Evolutionary conservation across 345 rosid species (phyloP), one percentile per base, ranked within the genome.

Genomic region (Turnera subulata): DNA sequence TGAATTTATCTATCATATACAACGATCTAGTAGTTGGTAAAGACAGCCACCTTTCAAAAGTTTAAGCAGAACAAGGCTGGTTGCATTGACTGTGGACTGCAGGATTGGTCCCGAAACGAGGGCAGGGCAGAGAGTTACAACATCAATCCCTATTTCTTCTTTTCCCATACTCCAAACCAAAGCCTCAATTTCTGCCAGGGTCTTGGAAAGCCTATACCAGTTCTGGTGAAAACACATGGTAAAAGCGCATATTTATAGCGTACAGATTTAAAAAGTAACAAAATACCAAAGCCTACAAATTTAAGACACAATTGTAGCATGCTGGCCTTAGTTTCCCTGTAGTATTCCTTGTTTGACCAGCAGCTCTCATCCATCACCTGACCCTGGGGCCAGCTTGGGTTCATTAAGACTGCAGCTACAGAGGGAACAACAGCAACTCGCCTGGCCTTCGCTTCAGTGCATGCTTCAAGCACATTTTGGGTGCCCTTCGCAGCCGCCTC

Each of bases 171-270:
- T n/a, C n/a, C n/a, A n/a, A 26, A 77, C 85, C 18, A 83, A 57
- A 64, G 93, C 96, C 74, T 80, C 77, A 46, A 68, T 78, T 59
- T 90, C 97, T 15, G 95, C 95, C 73, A 61, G 73, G 48, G 92
- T 81, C 69, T 90, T 90, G 2, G 95, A 72, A 58, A 79, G 60
- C 68, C 73, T 75, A 67, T 90, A 87, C 97, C 95, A 87, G 22
- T 81, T 82, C 96, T 90, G 75, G 62, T 13, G 53, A 29, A 29
- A 3, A 4, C 4, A 29, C 35, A 29, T 29, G 35, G 35, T 29
- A 29, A 29, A 3, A 29, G 8, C 35, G 8, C 35, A 29, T 29
- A 3, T 4, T 8, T 29, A 3, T 29, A 29, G 35, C 4, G 35
- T 8, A 29, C 4, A 8, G 35, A 3, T 29, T 29, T 29, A 29